phyloP scores from a whole-genome alignment of 177 flowering plant species.

The Vitis hybrid region DNA sequence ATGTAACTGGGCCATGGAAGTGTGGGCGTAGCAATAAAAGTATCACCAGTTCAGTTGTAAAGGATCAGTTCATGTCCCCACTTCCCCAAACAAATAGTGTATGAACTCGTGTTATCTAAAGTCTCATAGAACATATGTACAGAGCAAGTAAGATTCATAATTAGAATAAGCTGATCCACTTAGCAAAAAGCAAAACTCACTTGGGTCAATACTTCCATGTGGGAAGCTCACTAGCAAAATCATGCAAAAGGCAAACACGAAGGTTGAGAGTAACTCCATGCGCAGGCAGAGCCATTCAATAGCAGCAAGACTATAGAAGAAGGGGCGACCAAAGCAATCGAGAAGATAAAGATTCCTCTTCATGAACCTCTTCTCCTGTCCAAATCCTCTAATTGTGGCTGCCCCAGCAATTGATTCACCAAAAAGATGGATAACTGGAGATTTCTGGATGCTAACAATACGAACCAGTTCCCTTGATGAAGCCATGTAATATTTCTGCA shows the following conservation, averaged over 20 bases:
- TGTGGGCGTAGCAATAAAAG: too few species aligned
- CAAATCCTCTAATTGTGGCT: constrained; percentile 94
- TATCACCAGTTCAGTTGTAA: too few species aligned
- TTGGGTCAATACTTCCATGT: constrained; percentile 93
- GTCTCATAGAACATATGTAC: too few species aligned
- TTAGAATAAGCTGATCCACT: too few species aligned
- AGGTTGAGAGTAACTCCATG: constrained; percentile 93
- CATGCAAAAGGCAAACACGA: constrained; percentile 98
- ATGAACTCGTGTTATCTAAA: too few species aligned
- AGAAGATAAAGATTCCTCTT: constrained; percentile 93
- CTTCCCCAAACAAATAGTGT: too few species aligned
- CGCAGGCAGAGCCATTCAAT: constrained; percentile 99
- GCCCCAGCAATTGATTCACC: constrained; percentile 99
- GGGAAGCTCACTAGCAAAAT: constrained; percentile 93
- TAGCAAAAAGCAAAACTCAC: constrained; percentile 39
- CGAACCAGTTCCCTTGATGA: constrained; percentile 95
- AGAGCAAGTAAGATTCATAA: too few species aligned
- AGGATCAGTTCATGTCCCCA: too few species aligned
- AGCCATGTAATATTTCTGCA: constrained; percentile 99
- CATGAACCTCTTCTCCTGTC: constrained; percentile 94
- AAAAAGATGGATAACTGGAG: constrained; percentile 92
- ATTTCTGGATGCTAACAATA: constrained; percentile 93
- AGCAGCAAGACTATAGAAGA: constrained; percentile 93
- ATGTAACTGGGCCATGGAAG: too few species aligned
- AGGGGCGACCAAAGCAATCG: constrained; percentile 95